Evolutionary conservation across 108 stramenopile genomes (phyloP), one percentile per base, ranked within the genome.

Genomic region (Thalassiosira profunda): DNA sequence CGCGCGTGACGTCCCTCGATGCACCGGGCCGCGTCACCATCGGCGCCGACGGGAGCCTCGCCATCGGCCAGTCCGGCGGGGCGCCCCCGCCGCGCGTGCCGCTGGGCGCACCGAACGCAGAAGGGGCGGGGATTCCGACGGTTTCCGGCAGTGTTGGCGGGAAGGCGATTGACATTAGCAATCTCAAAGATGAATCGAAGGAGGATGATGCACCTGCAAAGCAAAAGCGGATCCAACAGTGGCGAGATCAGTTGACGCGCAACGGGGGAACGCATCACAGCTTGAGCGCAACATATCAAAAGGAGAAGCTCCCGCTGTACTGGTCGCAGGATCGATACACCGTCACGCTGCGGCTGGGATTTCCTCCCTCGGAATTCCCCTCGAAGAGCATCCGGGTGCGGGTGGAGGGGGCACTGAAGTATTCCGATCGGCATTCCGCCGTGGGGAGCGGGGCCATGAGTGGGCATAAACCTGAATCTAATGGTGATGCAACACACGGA

Each of bases 1-100:
- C 77, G 15, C 63, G 63, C 11, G 70, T 79, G 3, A 79, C 77
- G 33, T 79, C 77, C 0, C 44, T 79, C n/a, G 46, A 66, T 59
- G n/a, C 54, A 18, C 77, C 77, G 4, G 77, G 77, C 3, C 51
- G 70, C 47, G 77, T 79, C 30, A 71, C 63, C 45, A 70, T 79
- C 43, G 63, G 77, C 20, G 37, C 69, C 1, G 58, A 54, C 36
- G 77, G 77, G 14, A 67, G 36, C 42, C 2, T 72, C 7, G 53
- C 63, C 52, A 72, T 72, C 41, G 71, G 52, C 8, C 40, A 61
- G 30, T 52, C 70, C 14, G 26, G 34, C 12, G n/a, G n/a, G n/a
- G n/a, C n/a, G n/a, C n/a, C n/a, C n/a, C n/a, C n/a, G n/a, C n/a
- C n/a, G n/a, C n/a, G n/a, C n/a, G n/a, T n/a, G n/a, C n/a, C n/a